phyloP scores from a whole-genome alignment of 139 green algal species.

The Chlorella sorokiniana region DNA sequence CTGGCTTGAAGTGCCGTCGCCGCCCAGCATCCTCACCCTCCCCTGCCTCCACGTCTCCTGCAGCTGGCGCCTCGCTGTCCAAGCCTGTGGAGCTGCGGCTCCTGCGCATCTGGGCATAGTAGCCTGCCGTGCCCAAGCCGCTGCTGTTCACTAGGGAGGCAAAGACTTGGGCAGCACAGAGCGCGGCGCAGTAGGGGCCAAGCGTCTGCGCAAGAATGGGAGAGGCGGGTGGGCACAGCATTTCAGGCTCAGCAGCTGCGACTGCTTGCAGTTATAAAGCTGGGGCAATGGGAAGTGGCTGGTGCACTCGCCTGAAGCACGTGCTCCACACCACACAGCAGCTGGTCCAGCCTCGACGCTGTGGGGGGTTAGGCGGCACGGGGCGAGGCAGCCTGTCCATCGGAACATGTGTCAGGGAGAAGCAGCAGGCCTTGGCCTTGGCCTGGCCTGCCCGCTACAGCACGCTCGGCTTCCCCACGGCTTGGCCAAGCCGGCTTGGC shows the following conservation, averaged over 20 bases:
- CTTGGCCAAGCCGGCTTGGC: no score
- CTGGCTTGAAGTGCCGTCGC: not conserved
- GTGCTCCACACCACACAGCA: slow-evolving; percentile 19
- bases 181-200: slow-evolving; percentile 20
- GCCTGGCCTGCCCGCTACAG: no score
- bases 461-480: no score
- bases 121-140: not conserved
- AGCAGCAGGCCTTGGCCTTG: no score
- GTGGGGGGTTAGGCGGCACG: not conserved
- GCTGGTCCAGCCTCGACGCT: slow-evolving; percentile 5
- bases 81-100: not conserved
- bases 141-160: not conserved
- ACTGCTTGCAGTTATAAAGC: no score
- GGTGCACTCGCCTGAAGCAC: slow-evolving; percentile 6
- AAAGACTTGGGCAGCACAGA: slow-evolving; percentile 26
- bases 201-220: slow-evolving; percentile 2
- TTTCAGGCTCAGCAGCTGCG: no score
- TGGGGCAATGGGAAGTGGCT: not conserved
- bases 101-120: not conserved
- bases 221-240: not conserved
- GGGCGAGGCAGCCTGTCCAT: no score
- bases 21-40: not conserved
- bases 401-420: no score
- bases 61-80: not conserved
- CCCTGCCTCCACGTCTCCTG: not conserved